Conservation (phyloP, 352 stramenopile species). For the Globisporangium rhizosaccharum region DNA sequence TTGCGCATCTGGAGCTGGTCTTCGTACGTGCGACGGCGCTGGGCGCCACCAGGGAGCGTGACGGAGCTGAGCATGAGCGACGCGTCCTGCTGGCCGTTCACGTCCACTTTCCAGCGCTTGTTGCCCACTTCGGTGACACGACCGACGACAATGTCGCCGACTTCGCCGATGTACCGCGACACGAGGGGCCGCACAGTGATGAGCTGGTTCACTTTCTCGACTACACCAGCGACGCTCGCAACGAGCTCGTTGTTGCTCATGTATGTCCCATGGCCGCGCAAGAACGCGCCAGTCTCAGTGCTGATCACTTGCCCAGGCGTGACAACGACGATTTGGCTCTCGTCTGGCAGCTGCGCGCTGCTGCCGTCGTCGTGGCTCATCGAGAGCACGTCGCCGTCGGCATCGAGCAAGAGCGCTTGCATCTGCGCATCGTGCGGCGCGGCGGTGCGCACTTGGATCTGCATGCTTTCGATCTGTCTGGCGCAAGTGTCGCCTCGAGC, state of each 20-base stretch:
- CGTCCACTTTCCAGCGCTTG: constrained; percentile 95
- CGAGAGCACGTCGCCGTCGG: constrained; percentile 11
- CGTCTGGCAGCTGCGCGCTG: constrained; percentile 21
- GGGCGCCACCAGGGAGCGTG: constrained; percentile 92
- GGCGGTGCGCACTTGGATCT: constrained; percentile 14
- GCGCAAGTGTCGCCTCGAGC: no score
- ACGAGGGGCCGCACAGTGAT: constrained; percentile 91
- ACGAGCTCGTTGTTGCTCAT: constrained; percentile 87
- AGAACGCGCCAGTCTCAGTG: constrained; percentile 65
- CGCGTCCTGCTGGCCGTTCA: constrained; percentile 80
- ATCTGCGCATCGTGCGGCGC: neutral
- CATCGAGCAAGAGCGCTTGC: constrained; percentile 3
- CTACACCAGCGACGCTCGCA: constrained; percentile 90
- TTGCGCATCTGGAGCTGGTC: constrained; percentile 96
- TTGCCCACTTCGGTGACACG: constrained; percentile 90
- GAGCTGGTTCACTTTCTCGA: constrained; percentile 96
- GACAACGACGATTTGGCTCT: constrained; percentile 55
- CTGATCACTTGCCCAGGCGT: constrained; percentile 76
- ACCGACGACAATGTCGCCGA: constrained; percentile 97
- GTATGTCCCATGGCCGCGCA: constrained; percentile 95
- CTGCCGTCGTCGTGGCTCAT: constrained; percentile 2
- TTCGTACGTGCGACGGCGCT: constrained; percentile 95
- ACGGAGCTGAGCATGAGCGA: constrained; percentile 92
- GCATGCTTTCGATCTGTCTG: constrained; percentile 4
- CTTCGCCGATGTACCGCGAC: constrained; percentile 91